Percentiles rank a stretch among this genome's conserved stretches.
phyloP scores from a whole-genome alignment of 805 yeast species.

The Lipomyces starkeyi region DNA sequence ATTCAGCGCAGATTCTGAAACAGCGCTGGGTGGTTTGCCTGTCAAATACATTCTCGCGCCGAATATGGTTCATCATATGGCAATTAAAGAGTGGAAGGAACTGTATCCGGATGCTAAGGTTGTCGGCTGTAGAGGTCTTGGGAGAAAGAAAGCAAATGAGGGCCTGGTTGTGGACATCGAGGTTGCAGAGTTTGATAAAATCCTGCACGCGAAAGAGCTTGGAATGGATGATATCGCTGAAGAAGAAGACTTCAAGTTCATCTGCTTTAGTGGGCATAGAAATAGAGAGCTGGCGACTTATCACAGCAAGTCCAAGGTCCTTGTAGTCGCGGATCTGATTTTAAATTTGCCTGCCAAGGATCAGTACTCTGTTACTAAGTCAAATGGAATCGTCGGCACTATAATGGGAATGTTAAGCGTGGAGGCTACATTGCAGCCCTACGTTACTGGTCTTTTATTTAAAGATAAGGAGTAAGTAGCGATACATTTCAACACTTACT shows the following conservation, averaged over 20 bases:
- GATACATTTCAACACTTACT: background rate
- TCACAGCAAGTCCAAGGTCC: constrained; percentile 54
- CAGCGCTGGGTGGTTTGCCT: constrained; percentile 17
- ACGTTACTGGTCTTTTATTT: constrained; percentile 4
- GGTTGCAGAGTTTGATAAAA: constrained; percentile 48
- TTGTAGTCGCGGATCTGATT: constrained; percentile 64
- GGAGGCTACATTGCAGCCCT: background rate
- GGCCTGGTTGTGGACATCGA: constrained; percentile 51
- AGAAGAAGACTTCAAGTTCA: constrained; percentile 55
- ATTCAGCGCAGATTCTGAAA: background rate
- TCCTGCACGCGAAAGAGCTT: constrained; percentile 45
- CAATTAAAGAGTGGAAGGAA: constrained; percentile 58
- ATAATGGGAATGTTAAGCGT: background rate
- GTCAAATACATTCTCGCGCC: constrained; percentile 58
- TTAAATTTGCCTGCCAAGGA: constrained; percentile 60
- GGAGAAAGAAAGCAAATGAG: constrained; percentile 27
- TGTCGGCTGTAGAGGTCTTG: constrained; percentile 56
- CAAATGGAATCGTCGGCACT: background rate
- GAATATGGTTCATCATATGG: constrained; percentile 69
- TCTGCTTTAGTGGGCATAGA: constrained; percentile 59
- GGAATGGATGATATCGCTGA: constrained; percentile 41
- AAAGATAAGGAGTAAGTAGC: constrained; percentile 17
- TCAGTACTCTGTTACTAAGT: constrained; percentile 46
- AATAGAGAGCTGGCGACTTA: constrained; percentile 63
- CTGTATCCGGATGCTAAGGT: constrained; percentile 58